A percentile compares a stretch with the other conserved stretches of the same genome.
Conservation (phyloP, 805 yeast species). For the Ogataea corticis region DNA sequence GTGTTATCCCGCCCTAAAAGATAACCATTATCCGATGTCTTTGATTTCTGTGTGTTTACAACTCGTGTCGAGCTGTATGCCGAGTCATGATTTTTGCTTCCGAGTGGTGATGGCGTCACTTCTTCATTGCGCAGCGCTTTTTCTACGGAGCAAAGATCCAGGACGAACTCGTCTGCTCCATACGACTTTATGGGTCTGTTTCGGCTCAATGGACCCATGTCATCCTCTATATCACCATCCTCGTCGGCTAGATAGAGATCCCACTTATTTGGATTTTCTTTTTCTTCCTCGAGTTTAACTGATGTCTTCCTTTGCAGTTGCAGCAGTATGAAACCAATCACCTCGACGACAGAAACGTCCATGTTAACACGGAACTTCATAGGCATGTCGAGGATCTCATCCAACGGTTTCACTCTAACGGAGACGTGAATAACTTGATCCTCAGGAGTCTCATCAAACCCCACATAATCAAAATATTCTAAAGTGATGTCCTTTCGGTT, state of each 20-base stretch:
- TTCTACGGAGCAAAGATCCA: slow-evolving; percentile 57
- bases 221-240: slow-evolving; percentile 90
- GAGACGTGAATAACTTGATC: slow-evolving; percentile 18
- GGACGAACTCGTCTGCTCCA: slow-evolving; percentile 79
- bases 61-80: background rate
- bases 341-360: slow-evolving; percentile 49
- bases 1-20: too few species aligned
- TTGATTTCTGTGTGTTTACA: slow-evolving; percentile 8
- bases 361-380: slow-evolving; percentile 31
- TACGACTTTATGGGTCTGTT: slow-evolving; percentile 64
- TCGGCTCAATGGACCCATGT: slow-evolving; percentile 85
- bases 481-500: slow-evolving; percentile 46
- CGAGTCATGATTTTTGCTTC: background rate
- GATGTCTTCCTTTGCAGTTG: slow-evolving; percentile 20
- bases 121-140: slow-evolving; percentile 49
- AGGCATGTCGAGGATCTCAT: slow-evolving; percentile 8
- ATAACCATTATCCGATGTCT: slow-evolving; percentile 3
- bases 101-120: slow-evolving; percentile 48
- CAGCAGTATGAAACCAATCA: slow-evolving; percentile 50
- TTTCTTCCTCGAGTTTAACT: slow-evolving; percentile 17
- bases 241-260: slow-evolving; percentile 83
- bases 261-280: slow-evolving; percentile 69
- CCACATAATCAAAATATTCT: slow-evolving; percentile 36
- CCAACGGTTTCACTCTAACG: slow-evolving; percentile 21
- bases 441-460: slow-evolving; percentile 9